Conservation (phyloP, 352 stramenopile species). For the Phytophthora sp. region DNA sequence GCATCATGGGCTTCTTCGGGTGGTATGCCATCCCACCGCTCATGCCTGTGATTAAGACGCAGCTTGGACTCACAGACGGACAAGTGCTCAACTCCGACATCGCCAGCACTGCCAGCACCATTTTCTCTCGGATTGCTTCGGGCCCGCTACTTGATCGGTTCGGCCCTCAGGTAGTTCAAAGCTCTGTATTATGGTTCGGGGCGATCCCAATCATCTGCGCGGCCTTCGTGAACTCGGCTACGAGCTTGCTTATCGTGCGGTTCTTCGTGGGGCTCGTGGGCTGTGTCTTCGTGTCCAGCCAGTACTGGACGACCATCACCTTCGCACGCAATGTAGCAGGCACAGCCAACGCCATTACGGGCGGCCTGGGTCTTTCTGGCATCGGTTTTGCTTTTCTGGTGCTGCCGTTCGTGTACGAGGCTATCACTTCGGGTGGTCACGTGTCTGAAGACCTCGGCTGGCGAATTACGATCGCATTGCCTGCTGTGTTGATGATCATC, state of each 20-base stretch:
- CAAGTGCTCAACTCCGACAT: slow-evolving; percentile 94
- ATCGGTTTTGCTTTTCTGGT: slow-evolving; percentile 92
- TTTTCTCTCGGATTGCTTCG: slow-evolving; percentile 92
- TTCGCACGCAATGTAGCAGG: slow-evolving; percentile 95
- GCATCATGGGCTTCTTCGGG: slow-evolving; percentile 94
- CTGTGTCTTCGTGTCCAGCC: slow-evolving; percentile 94
- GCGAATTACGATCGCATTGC: slow-evolving; percentile 92
- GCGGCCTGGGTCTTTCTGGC: slow-evolving; percentile 93
- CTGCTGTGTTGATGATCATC: slow-evolving; percentile 85
- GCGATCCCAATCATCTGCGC: slow-evolving; percentile 88
- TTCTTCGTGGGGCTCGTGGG: slow-evolving; percentile 96
- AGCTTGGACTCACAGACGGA: slow-evolving; percentile 85
- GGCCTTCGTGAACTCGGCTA: slow-evolving; percentile 86
- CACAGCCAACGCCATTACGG: slow-evolving; percentile 93
- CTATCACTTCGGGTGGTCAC: slow-evolving; percentile 67
- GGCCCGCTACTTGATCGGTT: slow-evolving; percentile 94
- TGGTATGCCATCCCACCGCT: slow-evolving; percentile 96
- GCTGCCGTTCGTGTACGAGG: slow-evolving; percentile 87
- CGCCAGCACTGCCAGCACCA: slow-evolving; percentile 89
- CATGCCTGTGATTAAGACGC: slow-evolving; percentile 90
- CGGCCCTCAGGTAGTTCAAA: slow-evolving; percentile 88
- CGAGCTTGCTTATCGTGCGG: slow-evolving; percentile 82
- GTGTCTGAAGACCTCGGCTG: slow-evolving; percentile 88
- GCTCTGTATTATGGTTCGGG: slow-evolving; percentile 77
- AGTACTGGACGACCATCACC: slow-evolving; percentile 96